phyloP scores from a whole-genome alignment of 306 rosid species.

The Hippophae tibetana region DNA sequence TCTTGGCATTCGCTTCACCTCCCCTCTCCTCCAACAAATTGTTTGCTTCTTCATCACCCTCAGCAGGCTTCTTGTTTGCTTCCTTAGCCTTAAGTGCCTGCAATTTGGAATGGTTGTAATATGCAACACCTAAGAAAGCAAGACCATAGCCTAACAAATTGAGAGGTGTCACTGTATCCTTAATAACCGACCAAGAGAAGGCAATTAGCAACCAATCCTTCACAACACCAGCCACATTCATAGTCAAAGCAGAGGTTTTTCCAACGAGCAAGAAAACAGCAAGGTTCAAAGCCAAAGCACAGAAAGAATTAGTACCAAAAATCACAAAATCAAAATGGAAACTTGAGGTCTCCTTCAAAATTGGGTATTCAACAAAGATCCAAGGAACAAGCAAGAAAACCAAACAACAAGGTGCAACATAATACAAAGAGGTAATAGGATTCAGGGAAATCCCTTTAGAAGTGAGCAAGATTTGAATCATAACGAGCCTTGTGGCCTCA shows the following conservation, averaged over 20 bases:
- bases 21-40: constrained; percentile 64
- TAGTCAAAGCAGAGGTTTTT: constrained; percentile 77
- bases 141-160: constrained; percentile 74
- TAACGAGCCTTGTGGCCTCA: constrained; percentile 74
- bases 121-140: constrained; percentile 73
- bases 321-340: constrained; percentile 50
- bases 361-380: constrained; percentile 66
- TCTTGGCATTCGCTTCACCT: constrained; percentile 46
- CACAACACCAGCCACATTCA: constrained; percentile 91
- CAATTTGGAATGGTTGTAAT: constrained; percentile 75
- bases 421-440: constrained; percentile 68
- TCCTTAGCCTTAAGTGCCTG: constrained; percentile 78
- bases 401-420: constrained; percentile 77
- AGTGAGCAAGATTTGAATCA: constrained; percentile 78
- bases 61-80: constrained; percentile 53
- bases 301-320: constrained; percentile 66
- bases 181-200: constrained; percentile 81
- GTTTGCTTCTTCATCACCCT: constrained; percentile 60
- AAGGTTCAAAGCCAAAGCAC: constrained; percentile 74
- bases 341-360: constrained; percentile 45
- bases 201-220: constrained; percentile 89
- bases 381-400: constrained; percentile 55
- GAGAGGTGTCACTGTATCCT: constrained; percentile 74
- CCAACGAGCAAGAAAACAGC: constrained; percentile 83
- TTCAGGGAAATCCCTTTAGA: constrained; percentile 80